phyloP scores from a whole-genome alignment of 1,284 basidiomycete genomes.

The Ceratobasidium sp. region DNA sequence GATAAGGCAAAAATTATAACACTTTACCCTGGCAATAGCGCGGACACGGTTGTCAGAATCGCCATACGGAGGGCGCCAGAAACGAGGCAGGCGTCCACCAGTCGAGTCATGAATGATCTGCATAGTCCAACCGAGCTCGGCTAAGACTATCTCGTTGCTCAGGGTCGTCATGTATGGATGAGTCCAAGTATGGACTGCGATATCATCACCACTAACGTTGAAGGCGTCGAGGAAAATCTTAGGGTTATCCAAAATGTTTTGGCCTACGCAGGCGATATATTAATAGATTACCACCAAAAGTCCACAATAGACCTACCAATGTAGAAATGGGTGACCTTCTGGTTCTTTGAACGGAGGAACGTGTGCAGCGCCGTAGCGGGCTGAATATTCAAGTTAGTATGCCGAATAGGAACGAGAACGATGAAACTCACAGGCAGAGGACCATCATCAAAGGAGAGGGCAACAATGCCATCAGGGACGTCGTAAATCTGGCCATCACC shows the following conservation, averaged over 20 bases:
- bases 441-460: conserved; percentile 77
- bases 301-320: conserved; percentile 48
- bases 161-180: conserved; percentile 56
- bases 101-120: conserved; percentile 60
- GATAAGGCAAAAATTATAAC: not conserved
- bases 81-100: conserved; percentile 50
- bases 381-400: conserved; percentile 17
- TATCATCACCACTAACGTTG: conserved; percentile 66
- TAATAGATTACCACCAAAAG: conserved; percentile 44
- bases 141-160: conserved; percentile 57
- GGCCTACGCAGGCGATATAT: conserved; percentile 11
- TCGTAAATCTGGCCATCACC: conserved; percentile 76
- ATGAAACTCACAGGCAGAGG: conserved; percentile 67
- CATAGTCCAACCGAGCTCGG: conserved; percentile 61
- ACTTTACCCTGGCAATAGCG: conserved; percentile 50
- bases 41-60: conserved; percentile 55
- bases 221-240: conserved; percentile 68
- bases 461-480: conserved; percentile 72
- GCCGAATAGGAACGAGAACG: conserved; percentile 10
- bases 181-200: conserved; percentile 66
- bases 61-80: conserved; percentile 53
- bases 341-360: conserved; percentile 57
- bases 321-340: conserved; percentile 47
- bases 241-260: conserved; percentile 72
- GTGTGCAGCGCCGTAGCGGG: conserved; percentile 48